Evolutionary conservation across 345 rosid genomes (phyloP), one percentile per base, ranked within the genome.

Genomic region (Cardamine occulta): DNA sequence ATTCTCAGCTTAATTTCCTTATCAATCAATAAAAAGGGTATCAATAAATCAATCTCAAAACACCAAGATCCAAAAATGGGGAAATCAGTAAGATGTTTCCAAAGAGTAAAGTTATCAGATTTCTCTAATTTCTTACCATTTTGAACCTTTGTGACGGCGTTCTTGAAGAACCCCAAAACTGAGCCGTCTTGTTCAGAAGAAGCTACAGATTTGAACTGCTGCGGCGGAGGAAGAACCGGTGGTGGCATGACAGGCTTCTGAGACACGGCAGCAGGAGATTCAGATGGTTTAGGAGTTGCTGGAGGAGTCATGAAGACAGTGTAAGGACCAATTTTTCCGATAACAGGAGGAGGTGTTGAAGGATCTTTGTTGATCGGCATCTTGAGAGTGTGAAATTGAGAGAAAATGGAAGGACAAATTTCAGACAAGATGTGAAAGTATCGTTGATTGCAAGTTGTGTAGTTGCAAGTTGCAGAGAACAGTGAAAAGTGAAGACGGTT

Each of bases 321-420:
- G 87, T 93, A 96, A 10, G 99, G 99, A 0, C 99, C 99, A 68
- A 96, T 92, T 86, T 96, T 96, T 17, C 98, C 98, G 81, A 93
- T 96, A 66, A 83, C 76, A 12, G 99, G 99, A 5, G 97, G 91
- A 5, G 98, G 97, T 15, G 85, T 86, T 32, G 89, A 79, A 10
- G 90, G 79, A 76, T 81, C 92, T 58, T 44, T 88, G 84, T 79
- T 89, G 88, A 88, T 84, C 48, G 99, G 88, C 99, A 96, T 96
- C 81, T 77, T 63, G 63, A 14, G 68, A 6, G 8, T 63, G 28
- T 21, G 24, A 68, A 54, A 72, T 42, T 15, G 24, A 74, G 34
- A 17, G 21, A 49, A 31, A 56, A 26, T 44, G 34, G 21, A 45
- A 23, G 17, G 49, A 49, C 13, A 23, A 0, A 52, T 66, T 60